Percentiles rank a stretch among this genome's conserved stretches.
These are phyloP conservation scores for Lycium barbarum DNA, from an alignment of 257 asterid genomes.

Conservation along the genomic window DNA sequence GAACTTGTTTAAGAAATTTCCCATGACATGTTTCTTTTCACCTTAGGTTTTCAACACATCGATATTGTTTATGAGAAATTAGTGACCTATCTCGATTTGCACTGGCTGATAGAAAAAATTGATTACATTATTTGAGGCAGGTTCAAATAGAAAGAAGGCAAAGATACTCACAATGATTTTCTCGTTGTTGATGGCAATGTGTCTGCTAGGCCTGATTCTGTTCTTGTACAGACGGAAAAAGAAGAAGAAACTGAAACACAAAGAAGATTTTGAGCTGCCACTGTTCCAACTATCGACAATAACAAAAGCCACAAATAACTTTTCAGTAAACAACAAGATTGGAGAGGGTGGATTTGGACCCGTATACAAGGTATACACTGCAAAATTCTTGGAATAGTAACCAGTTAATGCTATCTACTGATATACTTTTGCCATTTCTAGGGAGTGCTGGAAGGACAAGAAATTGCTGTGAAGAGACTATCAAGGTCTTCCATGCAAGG, in stretches of 20 bases:
- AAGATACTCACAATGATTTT: not conserved
- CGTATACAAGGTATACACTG: constrained; percentile 42
- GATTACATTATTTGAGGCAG: not conserved
- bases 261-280: constrained; percentile 40
- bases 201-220: not conserved
- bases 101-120: not conserved
- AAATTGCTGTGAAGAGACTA: constrained; percentile 50
- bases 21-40: not conserved
- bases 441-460: constrained; percentile 40
- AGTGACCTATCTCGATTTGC: constrained; percentile 2
- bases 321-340: constrained; percentile 22
- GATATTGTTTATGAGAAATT: not conserved
- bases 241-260: not conserved
- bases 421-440: not conserved
- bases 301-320: constrained; percentile 39
- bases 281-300: constrained; percentile 38
- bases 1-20: not conserved
- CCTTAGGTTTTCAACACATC: not conserved
- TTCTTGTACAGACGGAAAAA: constrained; percentile 13
- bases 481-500: constrained; percentile 49
- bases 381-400: not conserved
- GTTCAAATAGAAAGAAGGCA: not conserved
- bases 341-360: constrained; percentile 49
- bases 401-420: not conserved
- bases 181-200: constrained; percentile 9